Conservation (phyloP, 2,329 filamentous ascomycete species). For the Fusarium austroafricanum region DNA sequence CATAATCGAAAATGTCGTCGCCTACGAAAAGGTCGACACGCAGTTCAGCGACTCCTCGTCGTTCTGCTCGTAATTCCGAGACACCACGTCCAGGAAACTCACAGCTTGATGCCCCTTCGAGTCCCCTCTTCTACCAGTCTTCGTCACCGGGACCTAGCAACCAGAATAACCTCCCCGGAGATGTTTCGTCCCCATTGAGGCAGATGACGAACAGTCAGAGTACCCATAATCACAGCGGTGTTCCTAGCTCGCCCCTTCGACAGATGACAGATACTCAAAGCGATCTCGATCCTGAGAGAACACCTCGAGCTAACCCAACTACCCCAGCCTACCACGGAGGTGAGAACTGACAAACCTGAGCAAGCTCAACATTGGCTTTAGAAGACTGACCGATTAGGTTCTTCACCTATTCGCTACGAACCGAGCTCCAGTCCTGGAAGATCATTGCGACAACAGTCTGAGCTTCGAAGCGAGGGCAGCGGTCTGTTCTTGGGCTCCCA, state of each 20-base stretch:
- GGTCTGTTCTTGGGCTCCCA: slow-evolving; percentile 82
- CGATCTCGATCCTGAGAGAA: slow-evolving; percentile 68
- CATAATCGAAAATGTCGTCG: slow-evolving; percentile 54
- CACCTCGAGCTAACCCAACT: slow-evolving; percentile 73
- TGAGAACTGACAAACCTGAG: slow-evolving; percentile 51
- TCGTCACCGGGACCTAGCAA: slow-evolving; percentile 50
- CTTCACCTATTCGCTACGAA: slow-evolving; percentile 91
- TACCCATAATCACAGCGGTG: slow-evolving; percentile 52
- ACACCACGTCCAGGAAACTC: slow-evolving; percentile 60
- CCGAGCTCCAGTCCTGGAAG: slow-evolving; percentile 89
- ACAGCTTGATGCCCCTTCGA: slow-evolving; percentile 72
- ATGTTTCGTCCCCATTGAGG: slow-evolving; percentile 65
- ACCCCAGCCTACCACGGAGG: slow-evolving; percentile 71
- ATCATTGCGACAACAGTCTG: slow-evolving; percentile 70
- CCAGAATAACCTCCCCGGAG: slow-evolving; percentile 48
- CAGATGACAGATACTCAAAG: slow-evolving; percentile 64
- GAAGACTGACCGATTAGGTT: slow-evolving; percentile 67
- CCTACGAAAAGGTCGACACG: slow-evolving; percentile 61
- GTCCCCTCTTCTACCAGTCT: slow-evolving; percentile 81
- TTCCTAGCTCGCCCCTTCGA: slow-evolving; percentile 69
- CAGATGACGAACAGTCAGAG: slow-evolving; percentile 69
- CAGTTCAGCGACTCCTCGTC: slow-evolving; percentile 60
- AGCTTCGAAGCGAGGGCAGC: slow-evolving; percentile 85
- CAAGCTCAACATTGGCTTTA: neutral
- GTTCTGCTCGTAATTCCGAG: slow-evolving; percentile 54